Conservation (phyloP, 2,329 filamentous ascomycete species). For the Aurifilum marmelostoma region DNA sequence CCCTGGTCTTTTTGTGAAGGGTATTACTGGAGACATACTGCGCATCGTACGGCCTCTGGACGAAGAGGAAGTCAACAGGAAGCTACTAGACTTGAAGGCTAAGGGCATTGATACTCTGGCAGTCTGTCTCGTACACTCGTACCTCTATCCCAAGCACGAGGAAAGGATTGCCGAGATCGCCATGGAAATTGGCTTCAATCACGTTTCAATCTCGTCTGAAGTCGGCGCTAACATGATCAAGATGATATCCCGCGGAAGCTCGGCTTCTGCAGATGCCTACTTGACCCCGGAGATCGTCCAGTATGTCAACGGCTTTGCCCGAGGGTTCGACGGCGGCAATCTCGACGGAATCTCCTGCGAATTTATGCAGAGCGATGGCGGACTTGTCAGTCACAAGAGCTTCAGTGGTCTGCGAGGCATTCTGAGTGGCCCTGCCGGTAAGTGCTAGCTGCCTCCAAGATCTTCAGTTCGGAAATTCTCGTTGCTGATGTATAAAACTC, state of each 20-base stretch:
- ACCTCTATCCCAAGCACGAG: constrained; percentile 71
- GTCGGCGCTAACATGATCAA: constrained; percentile 75
- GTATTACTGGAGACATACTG: constrained; percentile 67
- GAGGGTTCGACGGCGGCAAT: constrained; percentile 64
- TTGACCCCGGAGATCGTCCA: constrained; percentile 71
- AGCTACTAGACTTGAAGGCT: constrained; percentile 62
- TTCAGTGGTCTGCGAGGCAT: constrained; percentile 55
- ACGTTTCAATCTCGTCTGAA: constrained; percentile 69
- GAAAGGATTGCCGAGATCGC: constrained; percentile 65
- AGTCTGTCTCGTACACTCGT: constrained; percentile 72
- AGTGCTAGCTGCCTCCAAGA: background rate
- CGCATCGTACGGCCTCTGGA: constrained; percentile 62
- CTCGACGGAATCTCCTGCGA: constrained; percentile 66
- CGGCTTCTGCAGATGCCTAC: constrained; percentile 75
- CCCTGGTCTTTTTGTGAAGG: constrained; percentile 52
- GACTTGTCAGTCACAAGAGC: constrained; percentile 31
- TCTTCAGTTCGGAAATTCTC: background rate
- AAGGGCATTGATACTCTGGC: constrained; percentile 67
- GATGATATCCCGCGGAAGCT: constrained; percentile 69
- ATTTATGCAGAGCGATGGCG: constrained; percentile 71
- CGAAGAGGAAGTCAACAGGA: constrained; percentile 52
- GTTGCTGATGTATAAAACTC: background rate
- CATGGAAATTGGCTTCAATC: constrained; percentile 67
- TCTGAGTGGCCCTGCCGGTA: constrained; percentile 64
- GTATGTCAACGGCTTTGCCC: constrained; percentile 69